Evolutionary conservation across 495 filamentous ascomycete species (phyloP).

Genomic region (Penicillium ochrochloron): DNA sequence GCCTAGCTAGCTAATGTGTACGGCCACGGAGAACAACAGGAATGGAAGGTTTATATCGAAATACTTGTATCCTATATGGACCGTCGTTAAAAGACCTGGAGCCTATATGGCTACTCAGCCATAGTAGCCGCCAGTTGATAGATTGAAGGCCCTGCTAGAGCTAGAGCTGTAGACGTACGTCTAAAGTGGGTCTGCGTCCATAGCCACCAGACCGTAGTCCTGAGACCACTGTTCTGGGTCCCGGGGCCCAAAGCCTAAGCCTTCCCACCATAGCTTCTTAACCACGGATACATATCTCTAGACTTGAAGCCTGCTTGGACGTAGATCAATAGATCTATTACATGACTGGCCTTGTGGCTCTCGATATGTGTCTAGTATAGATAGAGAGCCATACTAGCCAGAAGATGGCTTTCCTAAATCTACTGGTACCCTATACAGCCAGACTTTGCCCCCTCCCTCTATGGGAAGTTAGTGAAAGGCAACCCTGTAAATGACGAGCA

Average conservation of each 20-base stretch:
- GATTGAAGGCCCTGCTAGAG: background rate
- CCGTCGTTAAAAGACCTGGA: background rate
- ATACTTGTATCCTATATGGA: background rate
- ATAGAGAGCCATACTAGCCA: background rate
- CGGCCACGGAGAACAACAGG: no score
- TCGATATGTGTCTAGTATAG: no score
- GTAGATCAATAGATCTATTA: no score
- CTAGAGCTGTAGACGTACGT: background rate
- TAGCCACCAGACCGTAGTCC: no score
- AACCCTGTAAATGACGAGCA: background rate
- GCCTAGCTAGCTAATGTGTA: background rate
- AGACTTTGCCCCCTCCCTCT: background rate
- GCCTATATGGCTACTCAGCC: background rate
- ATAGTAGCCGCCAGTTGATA: background rate
- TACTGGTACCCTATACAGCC: no score
- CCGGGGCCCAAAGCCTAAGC: background rate
- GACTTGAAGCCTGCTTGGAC: background rate
- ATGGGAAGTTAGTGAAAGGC: conserved; percentile 1
- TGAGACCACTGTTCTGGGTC: background rate
- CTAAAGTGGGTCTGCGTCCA: no score
- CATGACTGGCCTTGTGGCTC: no score
- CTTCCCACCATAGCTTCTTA: background rate
- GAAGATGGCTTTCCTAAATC: background rate
- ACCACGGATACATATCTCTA: background rate
- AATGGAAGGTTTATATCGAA: background rate